Conservation (phyloP, 768 basidiomycete genomes). For the Zangia roseola region DNA sequence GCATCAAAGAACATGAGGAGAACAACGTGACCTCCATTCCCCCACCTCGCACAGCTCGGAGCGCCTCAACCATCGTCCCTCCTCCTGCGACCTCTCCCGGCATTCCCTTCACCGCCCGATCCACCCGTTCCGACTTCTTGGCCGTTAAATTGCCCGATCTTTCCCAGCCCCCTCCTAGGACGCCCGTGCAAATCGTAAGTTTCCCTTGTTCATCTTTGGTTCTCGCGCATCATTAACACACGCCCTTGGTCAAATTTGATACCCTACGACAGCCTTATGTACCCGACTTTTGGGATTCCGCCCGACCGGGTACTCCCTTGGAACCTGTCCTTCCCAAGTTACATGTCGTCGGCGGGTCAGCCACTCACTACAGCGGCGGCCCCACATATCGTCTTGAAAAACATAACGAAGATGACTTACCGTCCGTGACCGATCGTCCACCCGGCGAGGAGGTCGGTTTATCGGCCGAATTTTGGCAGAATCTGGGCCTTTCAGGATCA, state of each 20-base stretch:
- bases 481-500: slow-evolving; percentile 36
- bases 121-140: slow-evolving; percentile 36
- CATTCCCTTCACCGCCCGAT: slow-evolving; percentile 38
- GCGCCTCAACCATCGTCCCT: slow-evolving; percentile 22
- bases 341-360: slow-evolving; percentile 46
- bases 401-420: slow-evolving; percentile 7
- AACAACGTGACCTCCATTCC: slow-evolving; percentile 18
- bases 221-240: slow-evolving; percentile 8
- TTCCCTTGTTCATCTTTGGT: slow-evolving; percentile 4
- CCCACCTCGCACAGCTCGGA: slow-evolving; percentile 23
- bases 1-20: slow-evolving; percentile 52
- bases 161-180: slow-evolving; percentile 40
- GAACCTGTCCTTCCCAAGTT: slow-evolving; percentile 43
- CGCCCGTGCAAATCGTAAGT: slow-evolving; percentile 60
- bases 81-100: slow-evolving; percentile 39
- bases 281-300: slow-evolving; percentile 59
- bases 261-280: slow-evolving; percentile 49
- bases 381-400: slow-evolving; percentile 43
- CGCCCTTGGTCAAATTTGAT: slow-evolving; percentile 3
- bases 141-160: slow-evolving; percentile 59
- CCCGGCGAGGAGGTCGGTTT: slow-evolving; percentile 20
- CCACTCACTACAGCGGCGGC: slow-evolving; percentile 47
- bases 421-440: slow-evolving; percentile 8
- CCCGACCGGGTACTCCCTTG: slow-evolving; percentile 29
- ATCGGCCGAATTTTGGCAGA: slow-evolving; percentile 37